Conservation (phyloP, 2,329 filamentous ascomycete genomes). For the Penicillium sp. region DNA sequence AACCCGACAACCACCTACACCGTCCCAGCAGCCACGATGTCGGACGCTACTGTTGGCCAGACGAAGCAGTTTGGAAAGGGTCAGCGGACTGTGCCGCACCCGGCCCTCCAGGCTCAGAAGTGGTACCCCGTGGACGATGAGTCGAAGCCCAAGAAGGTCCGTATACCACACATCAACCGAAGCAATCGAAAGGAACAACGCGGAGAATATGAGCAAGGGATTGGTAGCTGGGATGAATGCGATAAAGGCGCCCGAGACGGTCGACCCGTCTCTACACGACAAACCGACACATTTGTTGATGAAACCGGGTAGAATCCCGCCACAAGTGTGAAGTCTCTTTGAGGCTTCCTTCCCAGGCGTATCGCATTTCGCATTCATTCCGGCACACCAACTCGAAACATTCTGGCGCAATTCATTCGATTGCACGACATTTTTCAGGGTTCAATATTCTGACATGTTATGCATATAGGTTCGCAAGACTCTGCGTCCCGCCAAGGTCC, state of each 20-base stretch:
- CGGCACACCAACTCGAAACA: constrained; percentile 1
- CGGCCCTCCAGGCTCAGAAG: constrained; percentile 92
- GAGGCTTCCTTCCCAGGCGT: not conserved
- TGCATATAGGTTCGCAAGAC: constrained; percentile 83
- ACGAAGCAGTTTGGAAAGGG: constrained; percentile 98
- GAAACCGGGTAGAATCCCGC: not conserved
- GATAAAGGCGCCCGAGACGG: constrained; percentile 26
- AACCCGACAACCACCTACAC: constrained; percentile 44
- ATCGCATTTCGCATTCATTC: constrained; percentile 14
- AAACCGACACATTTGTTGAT: constrained; percentile 1
- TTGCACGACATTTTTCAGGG: constrained; percentile 12
- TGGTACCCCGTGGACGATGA: constrained; percentile 98
- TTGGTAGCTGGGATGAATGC: constrained; percentile 31
- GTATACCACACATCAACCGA: constrained; percentile 45
- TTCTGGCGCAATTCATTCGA: constrained; percentile 3
- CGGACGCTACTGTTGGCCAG: constrained; percentile 54
- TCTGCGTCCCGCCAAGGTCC: constrained; percentile 81
- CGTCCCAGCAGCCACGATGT: constrained; percentile 55
- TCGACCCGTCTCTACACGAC: constrained; percentile 13
- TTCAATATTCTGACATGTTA: constrained; percentile 25
- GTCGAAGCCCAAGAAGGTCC: constrained; percentile 87
- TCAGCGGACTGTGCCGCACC: constrained; percentile 84
- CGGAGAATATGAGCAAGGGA: constrained; percentile 25
- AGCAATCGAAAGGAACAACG: constrained; percentile 9
- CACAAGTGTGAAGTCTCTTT: not conserved